These are phyloP conservation scores for Solanum paucissectum DNA, from an alignment of 257 asterid species.

Conservation along the genomic window DNA sequence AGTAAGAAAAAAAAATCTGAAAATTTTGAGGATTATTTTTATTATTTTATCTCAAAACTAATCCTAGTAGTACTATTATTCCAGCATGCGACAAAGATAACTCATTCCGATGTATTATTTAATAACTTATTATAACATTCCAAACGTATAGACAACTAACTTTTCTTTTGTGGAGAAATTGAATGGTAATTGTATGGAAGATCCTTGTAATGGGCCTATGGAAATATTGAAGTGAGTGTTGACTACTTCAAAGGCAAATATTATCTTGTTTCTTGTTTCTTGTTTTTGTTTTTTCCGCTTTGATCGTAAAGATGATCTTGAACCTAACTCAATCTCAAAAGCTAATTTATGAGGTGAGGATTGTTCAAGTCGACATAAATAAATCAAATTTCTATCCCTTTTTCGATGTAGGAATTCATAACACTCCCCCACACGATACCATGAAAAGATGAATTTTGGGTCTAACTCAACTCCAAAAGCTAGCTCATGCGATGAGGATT, in stretches of 20 bases:
- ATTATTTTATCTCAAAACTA: neutral
- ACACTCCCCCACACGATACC: no score
- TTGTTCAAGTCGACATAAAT: no score
- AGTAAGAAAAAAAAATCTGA: neutral
- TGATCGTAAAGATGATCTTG: no score
- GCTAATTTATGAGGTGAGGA: no score
- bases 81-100: neutral
- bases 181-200: neutral
- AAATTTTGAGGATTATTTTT: neutral
- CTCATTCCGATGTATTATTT: neutral
- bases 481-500: no score
- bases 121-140: neutral
- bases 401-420: no score
- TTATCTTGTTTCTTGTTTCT: no score
- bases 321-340: no score
- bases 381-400: accelerated
- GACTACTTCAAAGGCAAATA: neutral
- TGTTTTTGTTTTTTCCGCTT: no score
- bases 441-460: no score
- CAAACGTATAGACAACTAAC: neutral
- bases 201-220: neutral
- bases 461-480: no score
- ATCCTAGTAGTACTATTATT: neutral
- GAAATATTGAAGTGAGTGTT: neutral
- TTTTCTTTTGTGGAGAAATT: neutral